Conservation (phyloP, 2,329 filamentous ascomycete species). For the Davidsoniella virescens region DNA sequence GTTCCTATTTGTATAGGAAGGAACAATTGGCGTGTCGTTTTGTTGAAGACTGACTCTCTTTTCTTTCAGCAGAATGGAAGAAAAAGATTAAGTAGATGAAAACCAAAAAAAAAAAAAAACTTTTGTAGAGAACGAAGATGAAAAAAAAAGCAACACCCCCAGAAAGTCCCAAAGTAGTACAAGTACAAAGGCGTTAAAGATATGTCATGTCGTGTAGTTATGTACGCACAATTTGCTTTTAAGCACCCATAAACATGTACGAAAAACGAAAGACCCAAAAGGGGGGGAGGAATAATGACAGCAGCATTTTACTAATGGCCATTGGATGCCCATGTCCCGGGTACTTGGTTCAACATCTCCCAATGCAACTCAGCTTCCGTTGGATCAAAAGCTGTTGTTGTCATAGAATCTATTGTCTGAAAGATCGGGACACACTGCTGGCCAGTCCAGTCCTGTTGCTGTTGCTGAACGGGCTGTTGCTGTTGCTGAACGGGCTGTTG, state of each 20-base stretch:
- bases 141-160: background rate
- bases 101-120: background rate
- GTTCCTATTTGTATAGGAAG: no score
- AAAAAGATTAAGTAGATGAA: no score
- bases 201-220: no score
- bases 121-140: background rate
- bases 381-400: background rate
- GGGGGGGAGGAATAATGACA: background rate
- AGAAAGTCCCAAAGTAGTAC: no score
- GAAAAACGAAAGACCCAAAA: background rate
- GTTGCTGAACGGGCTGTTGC: background rate
- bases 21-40: no score
- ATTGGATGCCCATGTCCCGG: background rate
- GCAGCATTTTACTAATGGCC: background rate
- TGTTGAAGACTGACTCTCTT: background rate
- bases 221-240: background rate
- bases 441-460: background rate
- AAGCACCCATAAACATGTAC: background rate
- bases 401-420: background rate
- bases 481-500: background rate
- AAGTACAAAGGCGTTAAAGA: no score
- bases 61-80: background rate
- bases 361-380: background rate
- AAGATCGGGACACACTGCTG: conserved; percentile 4
- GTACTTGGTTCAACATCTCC: background rate